Conservation (phyloP, 2,329 filamentous ascomycete species). For the Diplodia intermedia region DNA sequence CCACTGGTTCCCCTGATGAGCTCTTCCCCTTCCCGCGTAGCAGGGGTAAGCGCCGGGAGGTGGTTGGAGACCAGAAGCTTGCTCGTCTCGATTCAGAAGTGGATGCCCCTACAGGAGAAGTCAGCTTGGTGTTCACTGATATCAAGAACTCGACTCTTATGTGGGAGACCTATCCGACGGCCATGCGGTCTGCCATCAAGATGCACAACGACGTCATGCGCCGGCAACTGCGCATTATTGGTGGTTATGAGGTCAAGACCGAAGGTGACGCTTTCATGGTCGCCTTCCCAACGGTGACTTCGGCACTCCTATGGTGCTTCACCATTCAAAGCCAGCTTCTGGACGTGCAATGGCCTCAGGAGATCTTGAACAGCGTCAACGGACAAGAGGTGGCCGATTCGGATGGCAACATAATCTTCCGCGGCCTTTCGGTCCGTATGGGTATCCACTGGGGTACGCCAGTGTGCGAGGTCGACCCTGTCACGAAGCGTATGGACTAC, state of each 20-base stretch:
- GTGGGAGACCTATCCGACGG: constrained; percentile 93
- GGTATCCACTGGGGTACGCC: constrained; percentile 95
- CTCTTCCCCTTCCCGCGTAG: constrained; percentile 66
- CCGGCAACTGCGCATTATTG: constrained; percentile 87
- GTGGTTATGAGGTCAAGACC: constrained; percentile 98
- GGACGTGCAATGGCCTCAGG: constrained; percentile 89
- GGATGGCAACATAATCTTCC: constrained; percentile 89
- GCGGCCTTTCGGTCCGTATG: constrained; percentile 94
- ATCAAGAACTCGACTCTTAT: constrained; percentile 97
- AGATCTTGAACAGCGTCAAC: constrained; percentile 85
- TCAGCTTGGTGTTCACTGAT: constrained; percentile 96
- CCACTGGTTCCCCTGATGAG: constrained; percentile 75
- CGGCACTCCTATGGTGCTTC: constrained; percentile 94
- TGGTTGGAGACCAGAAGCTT: constrained; percentile 81
- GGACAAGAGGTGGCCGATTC: constrained; percentile 84
- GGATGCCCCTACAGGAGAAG: constrained; percentile 85
- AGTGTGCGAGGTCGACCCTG: constrained; percentile 93
- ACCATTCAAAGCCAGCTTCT: constrained; percentile 88
- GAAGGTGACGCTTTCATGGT: constrained; percentile 99
- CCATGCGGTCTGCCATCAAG: constrained; percentile 96
- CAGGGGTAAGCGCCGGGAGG: constrained; percentile 58
- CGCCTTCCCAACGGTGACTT: constrained; percentile 94
- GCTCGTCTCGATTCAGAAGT: constrained; percentile 89
- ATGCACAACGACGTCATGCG: constrained; percentile 98
- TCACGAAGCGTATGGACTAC: constrained; percentile 98